Evolutionary conservation across 345 rosid species (phyloP).

Genomic region (Salix koriyanagi): DNA sequence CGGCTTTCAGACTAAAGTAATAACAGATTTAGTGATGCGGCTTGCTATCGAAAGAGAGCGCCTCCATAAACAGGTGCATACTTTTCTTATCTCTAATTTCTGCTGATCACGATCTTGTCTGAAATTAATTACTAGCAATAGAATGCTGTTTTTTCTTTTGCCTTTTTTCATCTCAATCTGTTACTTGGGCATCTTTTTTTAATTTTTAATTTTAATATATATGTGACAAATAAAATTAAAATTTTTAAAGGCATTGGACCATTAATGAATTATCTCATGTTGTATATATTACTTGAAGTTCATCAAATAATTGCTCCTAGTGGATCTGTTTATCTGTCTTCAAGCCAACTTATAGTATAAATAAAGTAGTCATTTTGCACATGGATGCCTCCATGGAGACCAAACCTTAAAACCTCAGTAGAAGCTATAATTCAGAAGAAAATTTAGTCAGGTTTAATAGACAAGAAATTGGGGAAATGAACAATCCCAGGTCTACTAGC

Average conservation of each 20-base stretch:
- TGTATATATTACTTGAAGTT: neutral
- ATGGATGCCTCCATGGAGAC: neutral
- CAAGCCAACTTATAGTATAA: neutral
- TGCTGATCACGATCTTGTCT: neutral
- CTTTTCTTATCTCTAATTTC: neutral
- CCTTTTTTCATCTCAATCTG: neutral
- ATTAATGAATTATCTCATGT: neutral
- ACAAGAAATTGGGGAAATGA: neutral
- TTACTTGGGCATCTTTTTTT: neutral
- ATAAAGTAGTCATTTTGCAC: neutral
- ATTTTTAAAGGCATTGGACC: neutral
- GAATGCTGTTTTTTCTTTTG: neutral
- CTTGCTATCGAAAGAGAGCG: slow-evolving; percentile 81
- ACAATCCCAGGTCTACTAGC: neutral
- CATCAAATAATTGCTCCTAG: neutral
- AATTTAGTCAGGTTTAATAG: neutral
- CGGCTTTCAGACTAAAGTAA: slow-evolving; percentile 53
- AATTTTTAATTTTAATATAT: neutral
- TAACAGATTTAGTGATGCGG: slow-evolving; percentile 72
- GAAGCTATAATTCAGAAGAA: neutral
- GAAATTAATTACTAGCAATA: neutral
- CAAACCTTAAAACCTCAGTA: neutral
- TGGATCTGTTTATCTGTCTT: neutral
- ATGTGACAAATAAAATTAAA: neutral
- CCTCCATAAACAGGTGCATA: slow-evolving; percentile 71